Evolutionary conservation across 2,329 filamentous ascomycete species (phyloP).

Genomic region (Penicillium rolfsii): DNA sequence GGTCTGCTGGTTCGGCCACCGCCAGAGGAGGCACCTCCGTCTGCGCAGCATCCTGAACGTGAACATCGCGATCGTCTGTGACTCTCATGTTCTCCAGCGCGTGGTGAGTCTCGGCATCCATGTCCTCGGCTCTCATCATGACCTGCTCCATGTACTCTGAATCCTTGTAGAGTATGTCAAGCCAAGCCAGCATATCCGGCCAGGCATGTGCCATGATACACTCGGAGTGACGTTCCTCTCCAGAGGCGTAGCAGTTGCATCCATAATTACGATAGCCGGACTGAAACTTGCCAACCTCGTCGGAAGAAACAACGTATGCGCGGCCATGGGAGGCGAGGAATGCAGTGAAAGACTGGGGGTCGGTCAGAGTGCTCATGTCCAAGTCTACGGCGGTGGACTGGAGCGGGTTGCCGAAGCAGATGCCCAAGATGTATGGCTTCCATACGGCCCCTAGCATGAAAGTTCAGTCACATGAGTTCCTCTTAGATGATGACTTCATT

Average conservation of each 20-base stretch:
- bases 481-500: too few species aligned
- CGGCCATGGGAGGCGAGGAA: constrained; percentile 59
- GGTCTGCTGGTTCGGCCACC: background rate
- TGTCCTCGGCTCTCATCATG: constrained; percentile 31
- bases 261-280: constrained; percentile 60
- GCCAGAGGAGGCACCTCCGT: background rate
- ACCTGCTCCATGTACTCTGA: constrained; percentile 45
- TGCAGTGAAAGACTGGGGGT: constrained; percentile 28
- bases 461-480: background rate
- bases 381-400: constrained; percentile 37
- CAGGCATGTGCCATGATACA: constrained; percentile 63
- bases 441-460: constrained; percentile 42
- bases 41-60: background rate
- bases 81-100: constrained; percentile 9
- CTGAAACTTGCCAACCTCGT: constrained; percentile 58
- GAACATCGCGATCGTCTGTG: background rate
- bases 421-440: constrained; percentile 44
- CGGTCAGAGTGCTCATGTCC: constrained; percentile 12
- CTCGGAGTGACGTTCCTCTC: constrained; percentile 63
- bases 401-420: constrained; percentile 46
- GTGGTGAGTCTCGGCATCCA: constrained; percentile 14
- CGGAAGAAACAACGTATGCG: constrained; percentile 61
- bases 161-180: constrained; percentile 60
- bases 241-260: constrained; percentile 71
- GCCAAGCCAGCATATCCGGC: constrained; percentile 61